Evolutionary conservation across 495 filamentous ascomycete species (phyloP).

Genomic region (Lasiosphaeris hirsuta): DNA sequence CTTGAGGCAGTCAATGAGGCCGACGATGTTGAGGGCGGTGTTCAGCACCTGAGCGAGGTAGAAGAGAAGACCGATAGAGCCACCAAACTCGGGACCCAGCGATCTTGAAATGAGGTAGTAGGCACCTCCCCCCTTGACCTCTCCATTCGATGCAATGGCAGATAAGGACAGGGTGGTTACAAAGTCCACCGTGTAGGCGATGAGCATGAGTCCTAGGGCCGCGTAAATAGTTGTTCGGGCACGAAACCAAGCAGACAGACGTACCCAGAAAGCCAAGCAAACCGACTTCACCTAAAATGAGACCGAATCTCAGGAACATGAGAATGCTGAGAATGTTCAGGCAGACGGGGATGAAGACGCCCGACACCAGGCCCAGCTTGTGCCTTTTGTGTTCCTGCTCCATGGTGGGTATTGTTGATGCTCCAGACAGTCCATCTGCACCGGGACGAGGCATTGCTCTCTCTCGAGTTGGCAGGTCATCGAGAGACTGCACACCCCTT

Average conservation of each 20-base stretch:
- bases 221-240: constrained; percentile 4
- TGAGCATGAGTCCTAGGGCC: constrained; percentile 61
- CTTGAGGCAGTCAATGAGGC: constrained; percentile 77
- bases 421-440: not conserved
- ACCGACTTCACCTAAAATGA: constrained; percentile 75
- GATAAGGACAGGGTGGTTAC: constrained; percentile 83
- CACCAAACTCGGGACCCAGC: constrained; percentile 83
- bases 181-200: constrained; percentile 72
- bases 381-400: constrained; percentile 37
- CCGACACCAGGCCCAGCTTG: constrained; percentile 72
- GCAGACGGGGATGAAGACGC: constrained; percentile 82
- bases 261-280: constrained; percentile 76
- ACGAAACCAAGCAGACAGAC: constrained; percentile 7
- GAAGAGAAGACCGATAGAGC: constrained; percentile 87
- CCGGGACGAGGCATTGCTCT: too few relatives aligned
- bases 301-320: constrained; percentile 84
- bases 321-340: constrained; percentile 90
- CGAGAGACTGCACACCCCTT: not conserved
- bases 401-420: constrained; percentile 21
- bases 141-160: constrained; percentile 86
- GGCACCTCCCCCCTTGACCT: constrained; percentile 81
- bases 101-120: constrained; percentile 89
- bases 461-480: not conserved
- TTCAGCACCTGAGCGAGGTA: constrained; percentile 83
- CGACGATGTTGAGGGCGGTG: constrained; percentile 85